phyloP scores from a whole-genome alignment of 345 rosid species.

The Brassica incana region DNA sequence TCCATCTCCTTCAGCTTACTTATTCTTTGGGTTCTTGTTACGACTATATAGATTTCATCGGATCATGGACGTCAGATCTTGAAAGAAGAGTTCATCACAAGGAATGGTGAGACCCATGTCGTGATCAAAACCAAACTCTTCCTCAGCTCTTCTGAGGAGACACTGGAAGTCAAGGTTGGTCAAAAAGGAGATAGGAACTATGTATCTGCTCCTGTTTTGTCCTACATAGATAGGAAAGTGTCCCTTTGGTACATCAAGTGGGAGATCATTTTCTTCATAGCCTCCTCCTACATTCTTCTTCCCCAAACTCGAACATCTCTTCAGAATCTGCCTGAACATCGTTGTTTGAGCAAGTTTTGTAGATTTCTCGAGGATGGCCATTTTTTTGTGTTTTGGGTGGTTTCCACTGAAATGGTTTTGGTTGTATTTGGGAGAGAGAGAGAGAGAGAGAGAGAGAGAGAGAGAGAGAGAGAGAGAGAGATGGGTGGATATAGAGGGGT shows the following conservation, averaged over 20 bases:
- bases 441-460: too few relatives aligned
- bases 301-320: background rate
- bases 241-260: background rate
- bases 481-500: constrained; percentile 3
- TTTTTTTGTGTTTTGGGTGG: background rate
- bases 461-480: too few relatives aligned
- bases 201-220: background rate
- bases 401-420: background rate
- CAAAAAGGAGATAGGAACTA: background rate
- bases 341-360: background rate
- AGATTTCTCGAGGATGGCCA: background rate
- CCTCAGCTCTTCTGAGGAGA: background rate
- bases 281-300: background rate
- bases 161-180: background rate
- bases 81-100: background rate
- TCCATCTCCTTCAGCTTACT: background rate
- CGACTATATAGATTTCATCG: background rate
- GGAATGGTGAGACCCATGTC: background rate
- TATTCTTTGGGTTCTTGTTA: background rate
- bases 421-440: background rate
- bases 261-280: background rate
- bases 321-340: background rate
- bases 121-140: background rate
- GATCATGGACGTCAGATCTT: background rate
- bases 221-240: background rate